phyloP scores from a whole-genome alignment of 805 yeast species.

The Pichia sporocuriosa region DNA sequence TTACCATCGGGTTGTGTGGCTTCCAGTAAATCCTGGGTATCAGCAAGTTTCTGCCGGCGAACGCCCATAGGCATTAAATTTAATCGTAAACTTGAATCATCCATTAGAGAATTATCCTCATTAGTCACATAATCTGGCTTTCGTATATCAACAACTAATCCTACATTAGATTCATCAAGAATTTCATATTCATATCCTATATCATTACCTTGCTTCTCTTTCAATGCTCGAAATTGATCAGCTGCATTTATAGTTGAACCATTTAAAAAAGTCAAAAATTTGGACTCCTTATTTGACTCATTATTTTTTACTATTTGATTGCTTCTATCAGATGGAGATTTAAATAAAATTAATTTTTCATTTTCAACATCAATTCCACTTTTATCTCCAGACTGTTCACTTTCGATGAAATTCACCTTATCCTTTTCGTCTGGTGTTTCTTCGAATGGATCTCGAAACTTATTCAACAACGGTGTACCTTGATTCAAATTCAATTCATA shows the following conservation, averaged over 20 bases:
- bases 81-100: conserved; percentile 20
- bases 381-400: no score
- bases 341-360: not conserved
- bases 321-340: conserved; percentile 9
- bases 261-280: not conserved
- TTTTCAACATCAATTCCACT: no score
- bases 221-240: conserved; percentile 21
- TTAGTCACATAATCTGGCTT: conserved; percentile 12
- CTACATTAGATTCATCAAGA: conserved; percentile 21
- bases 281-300: not conserved
- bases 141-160: conserved; percentile 19
- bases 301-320: not conserved
- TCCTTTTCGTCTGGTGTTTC: conserved; percentile 22
- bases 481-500: conserved; percentile 3
- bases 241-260: conserved; percentile 11
- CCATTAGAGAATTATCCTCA: conserved; percentile 12
- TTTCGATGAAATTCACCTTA: no score
- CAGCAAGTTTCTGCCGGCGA: not conserved
- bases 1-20: conserved; percentile 20
- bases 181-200: not conserved
- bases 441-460: conserved; percentile 34
- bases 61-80: conserved; percentile 16
- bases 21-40: not conserved
- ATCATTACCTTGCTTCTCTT: conserved; percentile 12
- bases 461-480: conserved; percentile 23